These are phyloP conservation scores for Byssochlamys sp. DNA, from an alignment of 2,329 filamentous ascomycete species.

Conservation along the genomic window DNA sequence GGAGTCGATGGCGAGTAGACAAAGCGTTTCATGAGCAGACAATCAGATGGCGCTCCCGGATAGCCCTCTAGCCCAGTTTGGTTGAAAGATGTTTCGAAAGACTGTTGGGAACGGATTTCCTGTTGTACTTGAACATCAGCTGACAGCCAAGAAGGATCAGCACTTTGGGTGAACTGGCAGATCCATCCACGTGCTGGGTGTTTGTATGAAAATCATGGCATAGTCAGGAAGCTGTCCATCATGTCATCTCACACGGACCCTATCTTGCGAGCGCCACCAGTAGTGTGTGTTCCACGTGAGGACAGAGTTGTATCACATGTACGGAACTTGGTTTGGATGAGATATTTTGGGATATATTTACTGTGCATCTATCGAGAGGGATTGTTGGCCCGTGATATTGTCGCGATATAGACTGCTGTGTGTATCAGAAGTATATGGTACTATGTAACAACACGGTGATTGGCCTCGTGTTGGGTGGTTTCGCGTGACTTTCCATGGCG, in stretches of 20 bases:
- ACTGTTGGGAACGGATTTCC: background rate
- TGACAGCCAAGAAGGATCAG: background rate
- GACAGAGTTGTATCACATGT: background rate
- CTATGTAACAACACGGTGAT: too few species aligned
- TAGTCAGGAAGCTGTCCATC: background rate
- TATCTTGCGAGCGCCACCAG: background rate
- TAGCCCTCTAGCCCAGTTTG: background rate
- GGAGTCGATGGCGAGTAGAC: background rate
- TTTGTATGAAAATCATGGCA: background rate
- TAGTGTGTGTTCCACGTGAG: background rate
- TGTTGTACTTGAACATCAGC: background rate
- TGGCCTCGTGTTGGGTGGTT: too few species aligned
- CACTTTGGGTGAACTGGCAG: background rate
- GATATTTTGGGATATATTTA: background rate
- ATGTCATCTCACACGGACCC: background rate
- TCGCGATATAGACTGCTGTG: background rate
- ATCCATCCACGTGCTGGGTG: background rate
- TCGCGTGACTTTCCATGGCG: too few species aligned
- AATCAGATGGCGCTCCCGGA: background rate
- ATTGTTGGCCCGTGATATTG: background rate
- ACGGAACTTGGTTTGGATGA: background rate
- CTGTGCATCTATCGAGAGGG: background rate
- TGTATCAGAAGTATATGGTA: too few species aligned
- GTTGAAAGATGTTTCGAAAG: background rate
- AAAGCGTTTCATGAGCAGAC: background rate